Evolutionary conservation across 306 rosid genomes (phyloP).

Genomic region (Acacia confusa): DNA sequence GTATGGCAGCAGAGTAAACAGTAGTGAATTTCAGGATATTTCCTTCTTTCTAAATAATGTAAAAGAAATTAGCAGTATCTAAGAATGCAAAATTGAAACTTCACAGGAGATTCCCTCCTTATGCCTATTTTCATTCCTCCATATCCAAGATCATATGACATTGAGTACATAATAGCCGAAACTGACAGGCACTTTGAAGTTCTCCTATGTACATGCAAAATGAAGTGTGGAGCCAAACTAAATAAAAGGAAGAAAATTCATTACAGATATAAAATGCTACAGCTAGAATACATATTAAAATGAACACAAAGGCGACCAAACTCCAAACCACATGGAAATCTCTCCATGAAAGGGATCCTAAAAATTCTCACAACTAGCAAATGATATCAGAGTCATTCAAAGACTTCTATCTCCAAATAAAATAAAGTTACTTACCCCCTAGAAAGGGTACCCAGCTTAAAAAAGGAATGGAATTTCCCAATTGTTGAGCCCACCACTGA

Average conservation of each 20-base stretch:
- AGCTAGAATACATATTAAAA: not conserved
- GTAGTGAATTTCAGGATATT: not conserved
- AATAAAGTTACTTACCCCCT: slow-evolving; percentile 51
- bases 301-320: not conserved
- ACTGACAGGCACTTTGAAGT: slow-evolving; percentile 1
- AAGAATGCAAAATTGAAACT: not conserved
- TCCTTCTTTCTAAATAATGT: not conserved
- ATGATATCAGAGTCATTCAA: not conserved
- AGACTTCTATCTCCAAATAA: slow-evolving; percentile 15
- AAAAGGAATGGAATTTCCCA: slow-evolving; percentile 72
- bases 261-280: not conserved
- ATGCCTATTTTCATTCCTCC: not conserved
- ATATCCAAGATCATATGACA: slow-evolving; percentile 1
- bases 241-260: not conserved
- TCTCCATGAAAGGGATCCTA: slow-evolving; percentile 4
- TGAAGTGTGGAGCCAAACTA: not conserved
- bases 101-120: not conserved
- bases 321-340: slow-evolving; percentile 10
- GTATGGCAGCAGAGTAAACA: not conserved
- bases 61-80: not conserved
- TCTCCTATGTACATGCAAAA: not conserved
- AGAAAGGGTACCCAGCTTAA: slow-evolving; percentile 75
- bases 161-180: not conserved
- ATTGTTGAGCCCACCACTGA: slow-evolving; percentile 84
- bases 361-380: slow-evolving; percentile 15